phyloP scores from a whole-genome alignment of 805 yeast genomes.

The Hanseniaspora thailandica region DNA sequence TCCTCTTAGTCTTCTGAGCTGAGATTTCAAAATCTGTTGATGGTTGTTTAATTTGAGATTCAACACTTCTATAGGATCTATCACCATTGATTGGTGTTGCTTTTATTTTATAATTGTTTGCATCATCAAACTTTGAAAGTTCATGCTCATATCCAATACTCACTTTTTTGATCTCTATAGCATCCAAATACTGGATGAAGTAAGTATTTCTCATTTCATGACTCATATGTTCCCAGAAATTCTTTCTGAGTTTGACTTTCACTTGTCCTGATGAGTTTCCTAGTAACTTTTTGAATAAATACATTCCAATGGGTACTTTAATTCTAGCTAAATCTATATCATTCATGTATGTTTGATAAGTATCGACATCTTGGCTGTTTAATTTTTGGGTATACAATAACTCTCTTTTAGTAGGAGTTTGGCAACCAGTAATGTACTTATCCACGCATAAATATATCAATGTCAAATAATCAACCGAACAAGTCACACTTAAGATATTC shows the following conservation, averaged over 20 bases:
- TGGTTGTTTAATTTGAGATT: neutral
- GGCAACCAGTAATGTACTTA: neutral
- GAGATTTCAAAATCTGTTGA: neutral
- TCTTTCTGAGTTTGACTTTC: neutral
- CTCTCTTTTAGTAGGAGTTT: neutral
- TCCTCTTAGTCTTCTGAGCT: neutral
- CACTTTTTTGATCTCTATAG: neutral
- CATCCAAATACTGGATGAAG: neutral
- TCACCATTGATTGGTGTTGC: neutral
- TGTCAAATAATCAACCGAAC: slow-evolving; percentile 6
- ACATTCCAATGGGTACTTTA: neutral
- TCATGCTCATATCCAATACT: slow-evolving; percentile 8
- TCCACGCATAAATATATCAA: neutral
- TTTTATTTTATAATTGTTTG: neutral
- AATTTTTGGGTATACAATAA: neutral
- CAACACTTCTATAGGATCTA: neutral
- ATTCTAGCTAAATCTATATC: neutral
- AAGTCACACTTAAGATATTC: neutral
- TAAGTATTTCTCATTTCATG: neutral
- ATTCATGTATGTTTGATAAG: neutral
- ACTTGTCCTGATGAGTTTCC: slow-evolving; percentile 3
- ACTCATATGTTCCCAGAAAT: slow-evolving; percentile 2
- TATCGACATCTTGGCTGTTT: neutral
- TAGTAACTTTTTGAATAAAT: neutral
- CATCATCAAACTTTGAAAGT: neutral